Evolutionary conservation across 176 grass and related monocot genomes (phyloP).

Genomic region (Triticum urartu): DNA sequence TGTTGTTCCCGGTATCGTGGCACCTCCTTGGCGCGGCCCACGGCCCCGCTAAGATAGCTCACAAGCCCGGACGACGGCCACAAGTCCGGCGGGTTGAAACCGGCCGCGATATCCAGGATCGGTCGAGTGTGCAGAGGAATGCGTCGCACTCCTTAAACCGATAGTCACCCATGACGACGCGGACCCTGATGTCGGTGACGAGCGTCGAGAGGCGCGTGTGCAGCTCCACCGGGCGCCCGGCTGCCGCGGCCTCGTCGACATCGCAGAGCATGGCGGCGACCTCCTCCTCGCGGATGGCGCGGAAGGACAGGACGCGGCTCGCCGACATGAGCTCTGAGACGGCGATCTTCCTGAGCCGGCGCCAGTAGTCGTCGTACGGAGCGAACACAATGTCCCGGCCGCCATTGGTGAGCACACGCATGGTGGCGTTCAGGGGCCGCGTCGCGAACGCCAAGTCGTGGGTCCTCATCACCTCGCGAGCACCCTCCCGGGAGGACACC

Average conservation of each 20-base stretch:
- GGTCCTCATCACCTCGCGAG: too few species aligned
- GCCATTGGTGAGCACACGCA: conserved; percentile 18
- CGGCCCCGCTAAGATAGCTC: conserved; percentile 18
- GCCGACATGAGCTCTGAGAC: conserved; percentile 43
- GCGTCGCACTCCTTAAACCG: conserved; percentile 39
- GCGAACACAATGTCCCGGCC: conserved; percentile 49
- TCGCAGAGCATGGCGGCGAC: background rate
- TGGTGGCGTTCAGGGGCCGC: conserved; percentile 41
- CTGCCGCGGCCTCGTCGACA: background rate
- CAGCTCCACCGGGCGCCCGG: conserved; percentile 30
- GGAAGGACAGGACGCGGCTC: background rate
- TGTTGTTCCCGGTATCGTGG: background rate
- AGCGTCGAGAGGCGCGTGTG: conserved; percentile 25
- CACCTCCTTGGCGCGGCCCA: background rate
- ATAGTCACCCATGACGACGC: conserved; percentile 43
- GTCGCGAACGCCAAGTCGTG: background rate
- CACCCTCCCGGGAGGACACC: too few species aligned
- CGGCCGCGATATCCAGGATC: background rate
- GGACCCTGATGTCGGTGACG: conserved; percentile 19
- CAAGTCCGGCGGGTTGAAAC: conserved; percentile 51
- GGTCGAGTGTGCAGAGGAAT: conserved; percentile 23
- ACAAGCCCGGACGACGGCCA: conserved; percentile 44
- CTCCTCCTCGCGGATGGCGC: conserved; percentile 49
- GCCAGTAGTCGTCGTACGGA: conserved; percentile 37
- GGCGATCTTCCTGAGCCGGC: conserved; percentile 23